Evolutionary conservation across 345 rosid genomes (phyloP).

Genomic region (Eucalyptus sp.): DNA sequence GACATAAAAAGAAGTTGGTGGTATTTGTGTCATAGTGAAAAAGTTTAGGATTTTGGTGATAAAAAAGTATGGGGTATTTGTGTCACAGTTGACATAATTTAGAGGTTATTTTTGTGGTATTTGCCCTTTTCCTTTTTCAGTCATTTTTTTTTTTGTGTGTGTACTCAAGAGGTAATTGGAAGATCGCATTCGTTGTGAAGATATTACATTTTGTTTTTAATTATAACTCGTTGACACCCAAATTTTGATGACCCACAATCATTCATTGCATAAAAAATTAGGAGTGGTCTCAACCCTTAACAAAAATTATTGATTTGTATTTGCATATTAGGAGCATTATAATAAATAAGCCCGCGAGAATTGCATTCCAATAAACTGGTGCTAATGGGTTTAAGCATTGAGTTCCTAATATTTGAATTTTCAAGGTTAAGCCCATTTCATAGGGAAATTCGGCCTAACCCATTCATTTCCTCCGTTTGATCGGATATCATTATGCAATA

Average conservation of each 20-base stretch:
- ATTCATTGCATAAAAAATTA: too few species aligned
- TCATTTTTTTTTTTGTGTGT: accelerated
- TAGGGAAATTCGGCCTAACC: neutral
- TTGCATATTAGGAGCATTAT: neutral
- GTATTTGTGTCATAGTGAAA: neutral
- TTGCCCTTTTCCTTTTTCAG: neutral
- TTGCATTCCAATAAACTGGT: neutral
- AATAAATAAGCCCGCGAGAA: neutral
- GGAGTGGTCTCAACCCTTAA: neutral
- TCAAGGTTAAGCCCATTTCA: neutral
- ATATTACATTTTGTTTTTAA: neutral
- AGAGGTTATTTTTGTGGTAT: neutral
- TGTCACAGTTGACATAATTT: accelerated
- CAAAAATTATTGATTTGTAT: neutral
- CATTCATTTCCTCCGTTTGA: neutral
- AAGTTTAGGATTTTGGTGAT: neutral
- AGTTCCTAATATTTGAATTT: neutral
- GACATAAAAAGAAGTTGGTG: neutral
- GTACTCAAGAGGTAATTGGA: neutral
- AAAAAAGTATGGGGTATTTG: neutral
- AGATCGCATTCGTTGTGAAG: accelerated
- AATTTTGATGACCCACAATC: too few species aligned
- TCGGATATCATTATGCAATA: neutral
- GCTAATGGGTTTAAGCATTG: neutral
- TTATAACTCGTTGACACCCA: neutral